A percentile compares a stretch with the other conserved stretches of the same genome.
phyloP scores from a whole-genome alignment of 1,139 yeast species.

The Taphrina communis region DNA sequence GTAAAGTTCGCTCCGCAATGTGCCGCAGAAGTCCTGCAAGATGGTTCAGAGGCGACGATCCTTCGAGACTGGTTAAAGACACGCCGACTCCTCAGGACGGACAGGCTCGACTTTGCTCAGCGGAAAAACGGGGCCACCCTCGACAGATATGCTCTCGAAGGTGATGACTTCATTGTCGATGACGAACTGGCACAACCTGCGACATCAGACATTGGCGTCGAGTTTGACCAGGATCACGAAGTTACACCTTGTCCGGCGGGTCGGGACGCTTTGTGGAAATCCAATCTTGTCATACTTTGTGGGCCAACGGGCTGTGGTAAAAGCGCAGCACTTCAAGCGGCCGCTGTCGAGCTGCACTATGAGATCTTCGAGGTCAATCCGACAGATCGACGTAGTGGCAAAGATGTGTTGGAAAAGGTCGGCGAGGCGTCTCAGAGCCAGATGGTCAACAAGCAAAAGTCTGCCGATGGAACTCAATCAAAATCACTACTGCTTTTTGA shows the following conservation, averaged over 20 bases:
- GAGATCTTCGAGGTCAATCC: conserved; percentile 84
- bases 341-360: conserved; percentile 67
- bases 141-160: conserved; percentile 16
- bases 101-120: conserved; percentile 5
- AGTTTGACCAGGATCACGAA: conserved; percentile 4
- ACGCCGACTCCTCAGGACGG: conserved; percentile 13
- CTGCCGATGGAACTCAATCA: conserved; percentile 24
- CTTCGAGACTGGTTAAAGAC: conserved; percentile 37
- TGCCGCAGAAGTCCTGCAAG: conserved; percentile 29
- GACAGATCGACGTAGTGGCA: conserved; percentile 72
- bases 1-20: conserved; percentile 25
- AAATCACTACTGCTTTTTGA: conserved; percentile 69
- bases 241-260: conserved; percentile 4
- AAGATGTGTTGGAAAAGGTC: conserved; percentile 67
- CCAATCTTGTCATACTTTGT: conserved; percentile 58
- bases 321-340: conserved; percentile 73
- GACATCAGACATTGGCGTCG: conserved; percentile 19
- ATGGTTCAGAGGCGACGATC: conserved; percentile 18
- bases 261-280: conserved; percentile 21
- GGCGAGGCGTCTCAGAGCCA: conserved; percentile 87
- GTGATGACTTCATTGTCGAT: conserved; percentile 24
- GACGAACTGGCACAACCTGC: conserved; percentile 2
- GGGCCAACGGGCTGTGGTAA: conserved; percentile 84
- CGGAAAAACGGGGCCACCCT: too few species aligned
- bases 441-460: conserved; percentile 63